phyloP scores from a whole-genome alignment of 257 asterid species.

The Solanum appendiculatum region DNA sequence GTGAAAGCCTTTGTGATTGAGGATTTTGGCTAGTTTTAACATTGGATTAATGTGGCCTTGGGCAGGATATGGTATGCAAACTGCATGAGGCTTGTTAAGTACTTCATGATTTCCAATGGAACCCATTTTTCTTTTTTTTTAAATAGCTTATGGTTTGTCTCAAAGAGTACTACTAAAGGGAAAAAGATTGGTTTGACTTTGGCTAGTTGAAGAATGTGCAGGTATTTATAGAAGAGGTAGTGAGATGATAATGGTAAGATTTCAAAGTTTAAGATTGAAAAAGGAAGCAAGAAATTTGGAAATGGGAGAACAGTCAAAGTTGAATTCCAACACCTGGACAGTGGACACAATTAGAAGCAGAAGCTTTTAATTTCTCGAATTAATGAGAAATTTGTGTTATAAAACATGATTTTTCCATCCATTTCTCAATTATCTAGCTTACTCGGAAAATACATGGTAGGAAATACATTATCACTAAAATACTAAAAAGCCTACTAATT shows the following conservation, averaged over 20 bases:
- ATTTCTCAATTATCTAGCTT: neutral
- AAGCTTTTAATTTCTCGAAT: too few relatives aligned
- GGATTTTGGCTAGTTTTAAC: constrained; percentile 9
- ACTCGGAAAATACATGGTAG: too few relatives aligned
- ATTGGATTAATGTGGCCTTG: constrained; percentile 10
- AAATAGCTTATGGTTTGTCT: neutral
- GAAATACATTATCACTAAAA: too few relatives aligned
- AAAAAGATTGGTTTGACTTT: neutral
- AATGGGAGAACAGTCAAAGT: neutral
- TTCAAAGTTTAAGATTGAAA: neutral
- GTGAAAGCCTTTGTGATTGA: constrained; percentile 6
- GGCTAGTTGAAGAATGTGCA: neutral
- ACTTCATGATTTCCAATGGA: neutral
- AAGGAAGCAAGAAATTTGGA: neutral
- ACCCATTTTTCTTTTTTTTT: neutral
- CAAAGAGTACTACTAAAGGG: neutral
- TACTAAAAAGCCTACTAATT: too few relatives aligned
- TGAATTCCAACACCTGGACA: neutral
- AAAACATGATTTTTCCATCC: too few relatives aligned
- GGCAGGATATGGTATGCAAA: constrained; percentile 12
- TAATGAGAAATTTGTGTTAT: too few relatives aligned
- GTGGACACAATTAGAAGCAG: neutral
- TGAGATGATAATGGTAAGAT: neutral
- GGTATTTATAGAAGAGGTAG: neutral
- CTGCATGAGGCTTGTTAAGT: constrained; percentile 2